phyloP scores from a whole-genome alignment of 805 yeast species.

The Metschnikowia matae region DNA sequence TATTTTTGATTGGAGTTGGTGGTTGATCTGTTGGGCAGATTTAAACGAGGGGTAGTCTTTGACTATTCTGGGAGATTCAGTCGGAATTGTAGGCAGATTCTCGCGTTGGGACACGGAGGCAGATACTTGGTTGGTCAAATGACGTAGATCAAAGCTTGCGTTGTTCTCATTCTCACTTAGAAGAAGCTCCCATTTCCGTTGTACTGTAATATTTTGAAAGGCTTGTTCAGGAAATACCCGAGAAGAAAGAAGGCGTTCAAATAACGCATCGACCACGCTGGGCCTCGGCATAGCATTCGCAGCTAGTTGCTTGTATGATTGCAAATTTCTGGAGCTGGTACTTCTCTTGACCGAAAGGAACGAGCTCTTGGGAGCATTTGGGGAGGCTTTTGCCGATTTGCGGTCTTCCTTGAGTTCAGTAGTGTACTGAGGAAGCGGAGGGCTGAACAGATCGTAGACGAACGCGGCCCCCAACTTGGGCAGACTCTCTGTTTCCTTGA shows the following conservation, averaged over 20 bases:
- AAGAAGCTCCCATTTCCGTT: conserved; percentile 42
- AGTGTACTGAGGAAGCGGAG: conserved; percentile 3
- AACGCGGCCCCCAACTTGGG: conserved; percentile 2
- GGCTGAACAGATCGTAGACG: neutral
- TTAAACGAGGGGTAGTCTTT: neutral
- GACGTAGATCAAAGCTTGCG: conserved; percentile 31
- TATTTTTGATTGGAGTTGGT: neutral
- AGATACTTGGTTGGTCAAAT: conserved; percentile 16
- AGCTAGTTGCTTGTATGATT: conserved; percentile 32
- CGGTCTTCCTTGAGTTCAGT: neutral
- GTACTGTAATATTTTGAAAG: conserved; percentile 29
- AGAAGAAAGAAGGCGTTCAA: conserved; percentile 34
- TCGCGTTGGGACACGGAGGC: neutral
- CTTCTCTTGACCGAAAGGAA: conserved; percentile 5
- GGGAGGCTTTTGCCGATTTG: neutral
- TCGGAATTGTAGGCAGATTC: neutral
- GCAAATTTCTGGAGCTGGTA: conserved; percentile 20
- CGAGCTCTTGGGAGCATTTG: neutral
- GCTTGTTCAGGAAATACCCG: conserved; percentile 36
- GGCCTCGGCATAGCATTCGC: conserved; percentile 33
- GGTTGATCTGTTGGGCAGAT: neutral
- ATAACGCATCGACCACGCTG: conserved; percentile 35
- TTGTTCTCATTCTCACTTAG: conserved; percentile 40
- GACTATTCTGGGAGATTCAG: neutral
- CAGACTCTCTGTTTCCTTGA: neutral